Evolutionary conservation across 371 early-diverging fungal genomes (phyloP).

Genomic region (Coelomomyces lativittatus): DNA sequence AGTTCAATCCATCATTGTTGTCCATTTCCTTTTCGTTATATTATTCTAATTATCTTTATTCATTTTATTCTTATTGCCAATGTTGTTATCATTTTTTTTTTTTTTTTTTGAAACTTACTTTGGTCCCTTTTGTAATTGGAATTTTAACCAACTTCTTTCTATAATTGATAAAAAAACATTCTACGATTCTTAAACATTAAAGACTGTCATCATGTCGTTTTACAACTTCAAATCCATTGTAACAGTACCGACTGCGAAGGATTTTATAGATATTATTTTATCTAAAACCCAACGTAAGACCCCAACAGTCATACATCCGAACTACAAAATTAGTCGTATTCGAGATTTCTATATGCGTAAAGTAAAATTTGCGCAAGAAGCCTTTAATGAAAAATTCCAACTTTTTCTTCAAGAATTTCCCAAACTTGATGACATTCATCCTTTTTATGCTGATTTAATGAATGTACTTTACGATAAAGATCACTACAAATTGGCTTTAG

Average conservation of each 20-base stretch:
- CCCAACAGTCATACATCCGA: constrained; percentile 94
- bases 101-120: too few relatives aligned
- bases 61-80: too few relatives aligned
- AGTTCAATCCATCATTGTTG: too few relatives aligned
- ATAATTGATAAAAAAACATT: too few relatives aligned
- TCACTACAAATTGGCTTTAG: constrained; percentile 99
- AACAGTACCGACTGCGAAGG: constrained; percentile 80
- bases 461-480: constrained; percentile 99
- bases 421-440: constrained; percentile 98
- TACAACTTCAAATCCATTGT: constrained; percentile 97
- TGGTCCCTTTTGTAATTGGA: too few relatives aligned
- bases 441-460: constrained; percentile 99
- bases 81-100: too few relatives aligned
- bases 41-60: too few relatives aligned
- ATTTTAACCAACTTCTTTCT: too few relatives aligned
- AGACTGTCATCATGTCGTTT: constrained; percentile 12
- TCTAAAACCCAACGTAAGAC: constrained; percentile 99
- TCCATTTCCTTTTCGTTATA: too few relatives aligned
- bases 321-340: constrained; percentile 90
- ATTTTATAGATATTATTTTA: constrained; percentile 96
- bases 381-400: constrained; percentile 88
- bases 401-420: constrained; percentile 93
- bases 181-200: not conserved
- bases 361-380: constrained; percentile 96
- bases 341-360: constrained; percentile 99